phyloP scores from a whole-genome alignment of 2,329 filamentous ascomycete species.

The Colletotrichum chlorophyti region DNA sequence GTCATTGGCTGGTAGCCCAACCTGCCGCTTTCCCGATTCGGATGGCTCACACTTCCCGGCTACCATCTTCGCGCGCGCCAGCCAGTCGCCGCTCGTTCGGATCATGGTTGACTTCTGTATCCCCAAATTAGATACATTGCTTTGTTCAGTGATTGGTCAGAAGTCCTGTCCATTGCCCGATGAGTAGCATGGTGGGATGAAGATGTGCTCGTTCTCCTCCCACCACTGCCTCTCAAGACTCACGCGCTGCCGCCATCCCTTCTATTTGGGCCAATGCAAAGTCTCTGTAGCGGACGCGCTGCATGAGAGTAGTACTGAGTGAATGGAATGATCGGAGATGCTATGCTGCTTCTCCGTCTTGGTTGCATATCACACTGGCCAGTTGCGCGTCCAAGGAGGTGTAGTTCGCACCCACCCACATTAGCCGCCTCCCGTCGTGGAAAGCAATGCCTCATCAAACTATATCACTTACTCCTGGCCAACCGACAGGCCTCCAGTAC shows the following conservation, averaged over 20 bases:
- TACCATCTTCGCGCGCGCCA: slow-evolving; percentile 47
- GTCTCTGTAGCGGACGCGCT: slow-evolving; percentile 15
- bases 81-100: slow-evolving; percentile 36
- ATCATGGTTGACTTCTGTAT: slow-evolving; percentile 34
- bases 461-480: slow-evolving; percentile 22
- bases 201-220: slow-evolving; percentile 9
- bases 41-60: slow-evolving; percentile 18
- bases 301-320: slow-evolving; percentile 10
- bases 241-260: slow-evolving; percentile 17
- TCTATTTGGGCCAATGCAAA: slow-evolving; percentile 21
- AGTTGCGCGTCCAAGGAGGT: slow-evolving; percentile 1
- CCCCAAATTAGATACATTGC: slow-evolving; percentile 43
- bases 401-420: slow-evolving; percentile 19
- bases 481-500: slow-evolving; percentile 8
- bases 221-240: slow-evolving; percentile 19
- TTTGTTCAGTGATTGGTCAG: slow-evolving; percentile 40
- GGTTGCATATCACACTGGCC: slow-evolving; percentile 9
- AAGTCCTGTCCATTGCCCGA: neutral
- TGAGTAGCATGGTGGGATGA: slow-evolving; percentile 10
- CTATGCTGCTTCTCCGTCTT: slow-evolving; percentile 8
- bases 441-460: slow-evolving; percentile 17
- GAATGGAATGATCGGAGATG: neutral
- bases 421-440: slow-evolving; percentile 21
- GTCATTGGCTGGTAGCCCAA: slow-evolving; percentile 26
- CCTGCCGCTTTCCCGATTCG: slow-evolving; percentile 11